phyloP scores from a whole-genome alignment of 192 early-diverging fungal species.

The Entomortierella chlamydospora region DNA sequence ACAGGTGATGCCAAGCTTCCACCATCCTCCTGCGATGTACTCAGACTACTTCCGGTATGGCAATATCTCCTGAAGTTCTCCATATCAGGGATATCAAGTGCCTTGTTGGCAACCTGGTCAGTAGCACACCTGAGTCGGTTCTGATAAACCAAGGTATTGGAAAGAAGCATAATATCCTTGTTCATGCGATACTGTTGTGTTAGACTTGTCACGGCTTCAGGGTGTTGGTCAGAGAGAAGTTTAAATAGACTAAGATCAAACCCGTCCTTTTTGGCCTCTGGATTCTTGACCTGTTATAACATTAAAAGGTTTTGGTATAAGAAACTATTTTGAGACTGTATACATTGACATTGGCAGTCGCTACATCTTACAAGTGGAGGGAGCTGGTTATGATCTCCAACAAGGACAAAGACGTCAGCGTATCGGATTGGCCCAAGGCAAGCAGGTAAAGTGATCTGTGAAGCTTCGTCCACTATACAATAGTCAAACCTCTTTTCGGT shows the following conservation, averaged over 20 bases:
- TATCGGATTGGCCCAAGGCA: conserved; percentile 89
- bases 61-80: conserved; percentile 27
- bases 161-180: conserved; percentile 85
- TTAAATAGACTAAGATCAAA: conserved; percentile 82
- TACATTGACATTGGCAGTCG: neutral
- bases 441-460: conserved; percentile 91
- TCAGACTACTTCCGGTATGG: no score
- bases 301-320: neutral
- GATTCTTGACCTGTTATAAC: conserved; percentile 62
- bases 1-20: neutral
- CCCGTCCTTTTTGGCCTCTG: conserved; percentile 65
- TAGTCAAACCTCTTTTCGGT: conserved; percentile 87
- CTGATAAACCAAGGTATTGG: conserved; percentile 88
- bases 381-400: conserved; percentile 96
- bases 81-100: conserved; percentile 57
- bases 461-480: conserved; percentile 97
- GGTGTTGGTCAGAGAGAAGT: conserved; percentile 83
- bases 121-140: conserved; percentile 82
- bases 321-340: neutral
- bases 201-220: conserved; percentile 77
- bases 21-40: no score
- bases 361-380: conserved; percentile 80
- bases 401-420: conserved; percentile 88
- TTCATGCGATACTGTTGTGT: conserved; percentile 96
- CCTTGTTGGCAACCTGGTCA: conserved; percentile 67